Base-by-base conservation (phyloP, 495 filamentous ascomycete species). In the Penicillium samsonianum region DNA sequence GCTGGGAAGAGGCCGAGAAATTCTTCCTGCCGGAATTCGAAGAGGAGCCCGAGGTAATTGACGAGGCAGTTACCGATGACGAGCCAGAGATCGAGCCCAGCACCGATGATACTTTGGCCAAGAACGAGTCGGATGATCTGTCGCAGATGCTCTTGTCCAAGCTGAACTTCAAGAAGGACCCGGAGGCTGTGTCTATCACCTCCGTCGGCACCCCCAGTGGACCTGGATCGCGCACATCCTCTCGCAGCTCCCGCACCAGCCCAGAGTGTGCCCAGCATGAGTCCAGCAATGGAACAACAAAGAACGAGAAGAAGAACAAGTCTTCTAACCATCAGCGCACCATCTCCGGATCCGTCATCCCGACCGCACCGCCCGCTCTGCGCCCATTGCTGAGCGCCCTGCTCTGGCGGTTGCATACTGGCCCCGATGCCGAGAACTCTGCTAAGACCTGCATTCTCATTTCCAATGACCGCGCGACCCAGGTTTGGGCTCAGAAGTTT, bases 1-100 rank as follows among this genome's bases (percentile, higher is more conserved):
- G 65, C 42, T 89, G 85, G 85, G 72, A 73, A 19, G 82, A 88
- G 50, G 85, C 85, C 9, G 85, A 86, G 71, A 75, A 81, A 60
- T 86, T 80, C 64, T 77, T 86, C 52, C 70, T 82, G 30, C 73
- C 75, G n/a, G 78, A 81, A 53, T 77, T 78, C 42, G 79, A 81
- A 43, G 76, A 77, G 53, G 73, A 79, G n/a, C 65, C 64, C 25
- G 75, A 74, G 58, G 62, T 53, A 25, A 44, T 55, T 23, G 46
- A 69, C 46, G 63, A 64, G 11, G 57, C 50, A 35, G 57, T 54
- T 51, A 22, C 53, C 31, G 58, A 64, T 51, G 64, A 54, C 23
- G 50, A 60, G 26, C 51, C 58, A 17, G 60, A 59, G 40, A 56
- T 61, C 41, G 64, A 59, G 33, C 57, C 64, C 31, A 53, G 31